Evolutionary conservation across 2,329 filamentous ascomycete species (phyloP).

Genomic region (Verticillium klebahnii): DNA sequence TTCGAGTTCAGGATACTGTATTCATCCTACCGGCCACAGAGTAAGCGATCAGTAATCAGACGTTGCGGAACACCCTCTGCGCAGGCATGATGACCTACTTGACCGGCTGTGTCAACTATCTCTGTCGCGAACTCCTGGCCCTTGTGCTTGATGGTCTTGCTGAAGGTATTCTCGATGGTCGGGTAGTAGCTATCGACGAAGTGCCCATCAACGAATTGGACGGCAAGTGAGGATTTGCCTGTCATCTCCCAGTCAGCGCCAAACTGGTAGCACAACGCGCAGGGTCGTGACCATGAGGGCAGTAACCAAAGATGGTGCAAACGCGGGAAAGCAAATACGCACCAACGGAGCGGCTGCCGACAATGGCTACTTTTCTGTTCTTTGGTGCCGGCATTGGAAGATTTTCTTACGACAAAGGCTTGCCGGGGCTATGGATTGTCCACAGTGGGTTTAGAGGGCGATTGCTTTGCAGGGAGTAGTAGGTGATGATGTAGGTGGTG

Average conservation of each 20-base stretch:
- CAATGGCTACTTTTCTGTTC: slow-evolving; percentile 92
- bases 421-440: background rate
- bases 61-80: background rate
- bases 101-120: slow-evolving; percentile 96
- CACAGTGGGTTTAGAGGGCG: background rate
- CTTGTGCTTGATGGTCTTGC: slow-evolving; percentile 89
- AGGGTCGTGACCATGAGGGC: no score
- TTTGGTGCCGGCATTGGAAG: slow-evolving; percentile 65
- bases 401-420: background rate
- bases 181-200: slow-evolving; percentile 99
- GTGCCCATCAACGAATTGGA: slow-evolving; percentile 94
- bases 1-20: slow-evolving; percentile 98
- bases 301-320: background rate
- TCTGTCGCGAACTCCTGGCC: slow-evolving; percentile 92
- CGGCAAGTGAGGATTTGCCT: slow-evolving; percentile 97
- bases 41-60: slow-evolving; percentile 9
- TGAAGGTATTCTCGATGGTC: slow-evolving; percentile 98
- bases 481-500: background rate
- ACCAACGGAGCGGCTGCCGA: slow-evolving; percentile 85
- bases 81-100: slow-evolving; percentile 51
- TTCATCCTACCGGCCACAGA: slow-evolving; percentile 65
- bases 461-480: background rate
- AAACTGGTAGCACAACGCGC: no score
- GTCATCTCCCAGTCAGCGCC: background rate
- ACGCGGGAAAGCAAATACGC: slow-evolving; percentile 16